phyloP scores from a whole-genome alignment of 2,329 filamentous ascomycete species.

The Aspergillus aculeatinus region DNA sequence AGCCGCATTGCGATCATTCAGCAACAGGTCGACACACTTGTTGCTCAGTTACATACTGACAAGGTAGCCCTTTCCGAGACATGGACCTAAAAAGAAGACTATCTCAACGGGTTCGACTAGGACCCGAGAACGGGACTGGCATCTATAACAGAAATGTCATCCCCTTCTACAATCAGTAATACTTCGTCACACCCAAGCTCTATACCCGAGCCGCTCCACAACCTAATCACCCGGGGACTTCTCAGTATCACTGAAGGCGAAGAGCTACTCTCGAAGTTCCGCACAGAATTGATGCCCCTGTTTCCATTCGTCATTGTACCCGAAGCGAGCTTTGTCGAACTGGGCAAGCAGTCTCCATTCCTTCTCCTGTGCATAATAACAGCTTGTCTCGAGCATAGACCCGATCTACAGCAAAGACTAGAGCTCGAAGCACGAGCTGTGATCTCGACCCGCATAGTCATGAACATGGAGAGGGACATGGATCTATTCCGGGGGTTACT shows the following conservation, averaged over 20 bases:
- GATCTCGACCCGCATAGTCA: conserved; percentile 4
- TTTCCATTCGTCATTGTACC: conserved; percentile 11
- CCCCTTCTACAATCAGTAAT: no score
- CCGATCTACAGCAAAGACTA: neutral
- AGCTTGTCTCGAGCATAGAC: neutral
- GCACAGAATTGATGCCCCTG: conserved; percentile 6
- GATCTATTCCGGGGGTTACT: conserved; percentile 9
- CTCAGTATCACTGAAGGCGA: neutral
- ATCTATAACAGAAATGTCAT: no score
- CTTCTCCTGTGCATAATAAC: conserved; percentile 5
- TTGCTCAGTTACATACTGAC: no score
- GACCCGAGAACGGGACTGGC: no score
- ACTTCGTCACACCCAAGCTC: no score
- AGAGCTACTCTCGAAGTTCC: conserved; percentile 3
- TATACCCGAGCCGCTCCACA: no score
- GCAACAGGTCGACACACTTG: no score
- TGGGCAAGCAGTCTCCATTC: neutral
- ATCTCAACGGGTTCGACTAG: no score
- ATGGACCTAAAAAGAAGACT: no score
- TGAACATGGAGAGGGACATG: conserved; percentile 9
- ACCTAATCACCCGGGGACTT: no score
- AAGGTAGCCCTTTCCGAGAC: no score
- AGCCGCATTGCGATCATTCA: no score
- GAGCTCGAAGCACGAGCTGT: neutral
- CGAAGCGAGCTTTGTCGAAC: neutral